Conservation (phyloP, 192 early-diverging fungal genomes). For the Linnemannia exigua region DNA sequence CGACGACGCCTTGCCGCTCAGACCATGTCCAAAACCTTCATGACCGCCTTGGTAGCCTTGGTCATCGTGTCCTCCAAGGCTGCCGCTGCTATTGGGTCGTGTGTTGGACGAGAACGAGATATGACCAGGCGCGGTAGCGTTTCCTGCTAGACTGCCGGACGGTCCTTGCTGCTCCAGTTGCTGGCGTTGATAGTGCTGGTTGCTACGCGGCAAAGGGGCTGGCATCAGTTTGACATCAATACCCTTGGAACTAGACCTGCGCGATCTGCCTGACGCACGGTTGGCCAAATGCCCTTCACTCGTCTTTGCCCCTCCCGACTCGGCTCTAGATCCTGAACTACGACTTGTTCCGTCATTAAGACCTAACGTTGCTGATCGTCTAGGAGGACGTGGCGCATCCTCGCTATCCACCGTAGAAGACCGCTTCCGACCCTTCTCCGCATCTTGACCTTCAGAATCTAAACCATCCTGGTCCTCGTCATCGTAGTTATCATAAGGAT, state of each 20-base stretch:
- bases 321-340: constrained; percentile 15
- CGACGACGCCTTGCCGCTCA: constrained; percentile 34
- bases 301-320: constrained; percentile 16
- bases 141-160: not conserved
- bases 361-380: constrained; percentile 29
- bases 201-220: constrained; percentile 42
- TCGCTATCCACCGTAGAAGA: not conserved
- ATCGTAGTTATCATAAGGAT: constrained; percentile 4
- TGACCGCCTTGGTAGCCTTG: not conserved
- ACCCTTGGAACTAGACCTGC: not conserved
- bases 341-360: constrained; percentile 23
- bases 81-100: constrained; percentile 15
- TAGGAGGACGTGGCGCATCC: constrained; percentile 15
- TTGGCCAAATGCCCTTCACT: not conserved
- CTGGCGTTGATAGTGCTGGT: constrained; percentile 40
- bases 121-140: not conserved
- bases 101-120: constrained; percentile 30
- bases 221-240: constrained; percentile 41
- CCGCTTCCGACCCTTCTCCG: not conserved
- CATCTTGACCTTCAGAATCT: not conserved
- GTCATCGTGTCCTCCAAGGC: constrained; percentile 1
- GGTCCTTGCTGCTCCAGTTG: constrained; percentile 28
- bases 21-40: constrained; percentile 28
- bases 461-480: not conserved
- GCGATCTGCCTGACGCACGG: not conserved